Conservation (phyloP, 2,329 filamentous ascomycete species). For the Sordariomycetes sp. region DNA sequence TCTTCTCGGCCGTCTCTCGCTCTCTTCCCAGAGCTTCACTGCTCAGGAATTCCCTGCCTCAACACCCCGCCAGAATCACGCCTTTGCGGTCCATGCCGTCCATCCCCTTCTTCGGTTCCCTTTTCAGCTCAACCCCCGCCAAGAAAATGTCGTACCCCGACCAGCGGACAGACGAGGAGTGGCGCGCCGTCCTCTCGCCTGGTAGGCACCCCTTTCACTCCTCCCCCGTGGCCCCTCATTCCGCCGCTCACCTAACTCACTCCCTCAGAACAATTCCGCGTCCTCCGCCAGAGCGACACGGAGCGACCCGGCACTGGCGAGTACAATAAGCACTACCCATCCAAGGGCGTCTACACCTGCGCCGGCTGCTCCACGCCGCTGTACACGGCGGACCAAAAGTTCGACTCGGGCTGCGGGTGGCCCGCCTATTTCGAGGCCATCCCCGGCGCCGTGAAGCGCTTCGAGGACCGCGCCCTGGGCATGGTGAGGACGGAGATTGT, state of each 20-base stretch:
- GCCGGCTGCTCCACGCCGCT: conserved; percentile 78
- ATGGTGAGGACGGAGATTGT: conserved; percentile 90
- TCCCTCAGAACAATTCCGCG: conserved; percentile 76
- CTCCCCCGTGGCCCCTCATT: neutral
- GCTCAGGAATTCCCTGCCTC: neutral
- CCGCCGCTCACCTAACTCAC: neutral
- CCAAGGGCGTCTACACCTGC: conserved; percentile 73
- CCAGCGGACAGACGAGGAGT: conserved; percentile 71
- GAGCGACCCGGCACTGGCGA: conserved; percentile 70
- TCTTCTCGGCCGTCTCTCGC: neutral
- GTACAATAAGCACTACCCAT: conserved; percentile 78
- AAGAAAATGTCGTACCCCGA: conserved; percentile 61
- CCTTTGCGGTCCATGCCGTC: conserved; percentile 54
- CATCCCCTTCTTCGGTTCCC: conserved; percentile 66
- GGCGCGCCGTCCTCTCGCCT: conserved; percentile 70
- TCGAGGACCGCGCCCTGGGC: conserved; percentile 66
- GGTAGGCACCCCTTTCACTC: conserved; percentile 16
- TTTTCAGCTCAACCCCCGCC: conserved; percentile 40
- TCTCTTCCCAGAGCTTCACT: neutral
- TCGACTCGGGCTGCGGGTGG: conserved; percentile 94
- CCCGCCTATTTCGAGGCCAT: conserved; percentile 95
- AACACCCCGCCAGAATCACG: neutral
- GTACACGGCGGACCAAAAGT: conserved; percentile 90
- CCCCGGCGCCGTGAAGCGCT: conserved; percentile 77
- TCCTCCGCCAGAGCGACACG: conserved; percentile 87